phyloP scores from a whole-genome alignment of 495 filamentous ascomycete genomes.

The Xeromyces bisporus region DNA sequence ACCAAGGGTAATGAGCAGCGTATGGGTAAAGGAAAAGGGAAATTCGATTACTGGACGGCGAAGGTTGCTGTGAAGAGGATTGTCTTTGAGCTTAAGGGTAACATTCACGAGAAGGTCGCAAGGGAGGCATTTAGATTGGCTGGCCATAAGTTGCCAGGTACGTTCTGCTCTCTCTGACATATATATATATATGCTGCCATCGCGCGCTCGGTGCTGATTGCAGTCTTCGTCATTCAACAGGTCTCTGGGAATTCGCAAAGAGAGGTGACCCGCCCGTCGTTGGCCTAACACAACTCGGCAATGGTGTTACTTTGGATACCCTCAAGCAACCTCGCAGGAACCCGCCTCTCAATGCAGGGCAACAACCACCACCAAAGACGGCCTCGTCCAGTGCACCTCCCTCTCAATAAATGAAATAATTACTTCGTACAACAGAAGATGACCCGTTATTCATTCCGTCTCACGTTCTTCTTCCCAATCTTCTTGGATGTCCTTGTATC shows the following conservation, averaged over 20 bases:
- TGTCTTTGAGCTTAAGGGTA: conserved; percentile 79
- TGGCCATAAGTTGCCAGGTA: conserved; percentile 90
- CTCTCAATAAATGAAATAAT: conserved; percentile 23
- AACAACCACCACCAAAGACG: conserved; percentile 18
- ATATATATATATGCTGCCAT: too few relatives aligned
- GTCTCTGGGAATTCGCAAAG: conserved; percentile 82
- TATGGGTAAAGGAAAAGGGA: conserved; percentile 98
- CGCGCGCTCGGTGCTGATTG: not conserved
- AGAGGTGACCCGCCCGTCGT: conserved; percentile 85
- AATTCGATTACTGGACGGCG: conserved; percentile 89
- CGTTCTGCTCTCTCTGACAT: conserved; percentile 11
- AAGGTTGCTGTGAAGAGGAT: conserved; percentile 76
- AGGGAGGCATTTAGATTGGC: conserved; percentile 89
- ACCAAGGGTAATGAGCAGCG: conserved; percentile 87
- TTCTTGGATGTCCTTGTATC: conserved; percentile 3
- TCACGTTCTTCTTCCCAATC: conserved; percentile 1
- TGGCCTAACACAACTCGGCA: conserved; percentile 76
- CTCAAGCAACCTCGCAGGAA: conserved; percentile 60
- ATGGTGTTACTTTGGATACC: conserved; percentile 63
- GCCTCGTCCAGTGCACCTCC: conserved; percentile 22
- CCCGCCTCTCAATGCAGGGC: conserved; percentile 32
- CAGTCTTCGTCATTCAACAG: conserved; percentile 29
- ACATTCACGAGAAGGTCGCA: conserved; percentile 85
- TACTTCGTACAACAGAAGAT: too few relatives aligned
- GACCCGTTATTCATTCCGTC: not conserved